Evolutionary conservation across 768 basidiomycete genomes (phyloP).

Genomic region (Dentipellis sp.): DNA sequence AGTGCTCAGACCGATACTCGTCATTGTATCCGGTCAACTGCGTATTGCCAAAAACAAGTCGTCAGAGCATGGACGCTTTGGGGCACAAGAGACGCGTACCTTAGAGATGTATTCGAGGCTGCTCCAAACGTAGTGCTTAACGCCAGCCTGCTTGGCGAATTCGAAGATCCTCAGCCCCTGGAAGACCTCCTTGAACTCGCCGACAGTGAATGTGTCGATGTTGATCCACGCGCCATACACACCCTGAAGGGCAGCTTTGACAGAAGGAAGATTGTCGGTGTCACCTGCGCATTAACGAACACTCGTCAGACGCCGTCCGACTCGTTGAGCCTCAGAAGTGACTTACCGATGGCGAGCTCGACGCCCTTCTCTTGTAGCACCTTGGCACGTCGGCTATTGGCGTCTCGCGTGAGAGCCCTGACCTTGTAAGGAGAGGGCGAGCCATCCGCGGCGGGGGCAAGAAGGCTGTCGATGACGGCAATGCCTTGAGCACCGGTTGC

Average conservation of each 20-base stretch:
- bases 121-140: conserved; percentile 31
- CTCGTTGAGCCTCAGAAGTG: not conserved
- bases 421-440: conserved; percentile 30
- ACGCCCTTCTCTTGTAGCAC: conserved; percentile 25
- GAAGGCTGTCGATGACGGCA: conserved; percentile 26
- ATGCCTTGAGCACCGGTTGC: conserved; percentile 35
- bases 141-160: conserved; percentile 21
- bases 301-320: not conserved
- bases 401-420: conserved; percentile 29
- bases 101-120: conserved; percentile 29
- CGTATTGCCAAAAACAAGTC: conserved; percentile 8
- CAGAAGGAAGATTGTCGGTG: conserved; percentile 22
- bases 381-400: conserved; percentile 22
- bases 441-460: conserved; percentile 24
- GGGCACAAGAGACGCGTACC: conserved; percentile 14
- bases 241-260: conserved; percentile 23
- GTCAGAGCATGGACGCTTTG: not conserved
- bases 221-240: conserved; percentile 29
- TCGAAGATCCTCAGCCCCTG: conserved; percentile 31
- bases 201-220: conserved; percentile 23
- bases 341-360: conserved; percentile 25
- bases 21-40: conserved; percentile 15
- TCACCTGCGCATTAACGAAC: conserved; percentile 16
- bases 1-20: conserved; percentile 28
- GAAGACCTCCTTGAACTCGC: conserved; percentile 29